These are phyloP conservation scores for Diversispora epigaea DNA, from an alignment of 192 early-diverging fungal species.

Conservation along the genomic window DNA sequence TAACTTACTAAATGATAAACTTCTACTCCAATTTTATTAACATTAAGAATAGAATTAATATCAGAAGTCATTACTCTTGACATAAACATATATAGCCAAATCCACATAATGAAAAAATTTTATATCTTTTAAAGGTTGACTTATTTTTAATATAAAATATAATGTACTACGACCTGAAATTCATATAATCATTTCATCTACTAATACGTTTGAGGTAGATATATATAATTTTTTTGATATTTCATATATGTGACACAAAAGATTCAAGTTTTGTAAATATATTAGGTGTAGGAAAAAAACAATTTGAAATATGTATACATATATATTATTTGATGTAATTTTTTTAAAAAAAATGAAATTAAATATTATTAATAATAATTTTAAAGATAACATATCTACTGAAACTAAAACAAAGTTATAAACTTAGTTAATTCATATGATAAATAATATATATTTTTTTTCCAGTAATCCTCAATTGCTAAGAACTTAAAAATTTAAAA, in stretches of 20 bases:
- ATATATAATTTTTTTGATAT: not conserved
- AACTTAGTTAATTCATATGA: not conserved
- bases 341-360: not conserved
- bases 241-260: not conserved
- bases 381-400: not conserved
- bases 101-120: not conserved
- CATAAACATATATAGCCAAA: not conserved
- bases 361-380: not conserved
- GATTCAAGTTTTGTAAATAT: not conserved
- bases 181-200: not conserved
- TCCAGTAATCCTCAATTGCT: not conserved
- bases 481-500: not conserved
- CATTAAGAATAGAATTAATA: too few relatives aligned
- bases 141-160: not conserved
- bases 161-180: not conserved
- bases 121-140: not conserved
- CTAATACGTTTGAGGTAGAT: not conserved
- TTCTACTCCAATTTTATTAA: not conserved
- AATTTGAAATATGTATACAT: not conserved
- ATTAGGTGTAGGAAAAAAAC: not conserved
- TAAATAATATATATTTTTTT: not conserved
- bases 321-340: not conserved
- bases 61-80: not conserved
- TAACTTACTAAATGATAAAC: conserved; percentile 34
- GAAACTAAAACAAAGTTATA: not conserved